These are phyloP conservation scores for Nakazawaea anatomiae DNA, from an alignment of 805 yeast genomes.

Conservation along the genomic window DNA sequence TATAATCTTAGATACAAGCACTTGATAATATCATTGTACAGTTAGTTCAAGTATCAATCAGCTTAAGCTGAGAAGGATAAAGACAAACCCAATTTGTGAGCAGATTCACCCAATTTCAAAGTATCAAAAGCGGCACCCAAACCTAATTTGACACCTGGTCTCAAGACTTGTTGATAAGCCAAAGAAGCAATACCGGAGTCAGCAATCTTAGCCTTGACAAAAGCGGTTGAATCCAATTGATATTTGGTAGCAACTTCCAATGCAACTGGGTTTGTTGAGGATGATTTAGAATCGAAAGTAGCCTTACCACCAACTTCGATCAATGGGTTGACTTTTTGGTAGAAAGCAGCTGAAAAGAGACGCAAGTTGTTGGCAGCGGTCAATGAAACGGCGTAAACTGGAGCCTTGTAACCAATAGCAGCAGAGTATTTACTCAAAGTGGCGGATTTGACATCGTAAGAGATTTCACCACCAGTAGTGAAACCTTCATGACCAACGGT, in stretches of 20 bases:
- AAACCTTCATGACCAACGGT: constrained; percentile 94
- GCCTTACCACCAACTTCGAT: constrained; percentile 99
- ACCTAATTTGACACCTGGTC: constrained; percentile 96
- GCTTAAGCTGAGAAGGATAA: constrained; percentile 84
- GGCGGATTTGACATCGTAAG: constrained; percentile 92
- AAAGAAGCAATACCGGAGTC: constrained; percentile 93
- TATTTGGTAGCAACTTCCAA: constrained; percentile 96
- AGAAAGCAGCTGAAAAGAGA: constrained; percentile 91
- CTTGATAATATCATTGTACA: too few species aligned
- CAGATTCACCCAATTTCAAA: constrained; percentile 89
- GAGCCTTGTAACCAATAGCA: constrained; percentile 88
- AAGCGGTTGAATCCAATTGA: constrained; percentile 79
- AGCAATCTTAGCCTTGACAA: constrained; percentile 94
- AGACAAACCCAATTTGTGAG: constrained; percentile 96
- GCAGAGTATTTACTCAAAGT: constrained; percentile 90
- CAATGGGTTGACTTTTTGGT: constrained; percentile 86
- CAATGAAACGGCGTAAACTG: constrained; percentile 80
- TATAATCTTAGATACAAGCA: neutral
- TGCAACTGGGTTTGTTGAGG: constrained; percentile 76
- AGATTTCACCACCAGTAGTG: constrained; percentile 95
- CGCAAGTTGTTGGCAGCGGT: constrained; percentile 82
- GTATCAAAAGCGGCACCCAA: constrained; percentile 97
- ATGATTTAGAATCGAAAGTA: constrained; percentile 78
- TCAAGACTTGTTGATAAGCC: constrained; percentile 89
- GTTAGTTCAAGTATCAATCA: neutral